Evolutionary conservation across 73 alveolate genomes (phyloP).

Genomic region (Paramecium bursaria): DNA sequence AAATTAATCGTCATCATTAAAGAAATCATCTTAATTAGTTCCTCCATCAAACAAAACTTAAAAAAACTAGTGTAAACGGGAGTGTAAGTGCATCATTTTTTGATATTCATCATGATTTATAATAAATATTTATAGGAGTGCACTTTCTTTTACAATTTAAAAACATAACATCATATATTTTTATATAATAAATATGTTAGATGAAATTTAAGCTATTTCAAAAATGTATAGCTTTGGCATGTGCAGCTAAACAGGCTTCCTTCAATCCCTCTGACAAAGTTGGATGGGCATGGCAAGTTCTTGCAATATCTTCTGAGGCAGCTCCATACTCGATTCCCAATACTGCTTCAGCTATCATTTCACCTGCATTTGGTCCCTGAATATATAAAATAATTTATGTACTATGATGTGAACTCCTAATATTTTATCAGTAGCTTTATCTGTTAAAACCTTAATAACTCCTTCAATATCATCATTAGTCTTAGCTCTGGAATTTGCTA

Average conservation of each 20-base stretch:
- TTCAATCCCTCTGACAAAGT: constrained; percentile 93
- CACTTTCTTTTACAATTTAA: no score
- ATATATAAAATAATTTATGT: constrained; percentile 62
- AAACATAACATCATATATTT: no score
- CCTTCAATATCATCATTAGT: constrained; percentile 96
- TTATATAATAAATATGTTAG: no score
- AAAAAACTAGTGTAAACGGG: no score
- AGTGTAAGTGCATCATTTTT: no score
- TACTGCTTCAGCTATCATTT: constrained; percentile 93
- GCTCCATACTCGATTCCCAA: constrained; percentile 97
- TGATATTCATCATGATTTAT: no score
- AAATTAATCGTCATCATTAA: no score
- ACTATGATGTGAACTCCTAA: constrained; percentile 80
- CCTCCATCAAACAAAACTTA: no score
- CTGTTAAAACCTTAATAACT: constrained; percentile 88
- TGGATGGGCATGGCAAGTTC: constrained; percentile 99
- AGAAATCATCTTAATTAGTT: no score
- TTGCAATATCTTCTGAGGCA: constrained; percentile 95
- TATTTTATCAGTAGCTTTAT: constrained; percentile 87
- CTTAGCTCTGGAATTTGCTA: constrained; percentile 96
- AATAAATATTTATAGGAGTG: no score
- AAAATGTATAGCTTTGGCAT: constrained; percentile 88
- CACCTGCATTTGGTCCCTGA: constrained; percentile 96
- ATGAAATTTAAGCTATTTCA: constrained; percentile 44
- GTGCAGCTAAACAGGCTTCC: constrained; percentile 95